A percentile compares a stretch with the other conserved stretches of the same genome.
These are phyloP conservation scores for Cyclotella cryptica DNA, from an alignment of 108 stramenopile genomes.

Conservation along the genomic window DNA sequence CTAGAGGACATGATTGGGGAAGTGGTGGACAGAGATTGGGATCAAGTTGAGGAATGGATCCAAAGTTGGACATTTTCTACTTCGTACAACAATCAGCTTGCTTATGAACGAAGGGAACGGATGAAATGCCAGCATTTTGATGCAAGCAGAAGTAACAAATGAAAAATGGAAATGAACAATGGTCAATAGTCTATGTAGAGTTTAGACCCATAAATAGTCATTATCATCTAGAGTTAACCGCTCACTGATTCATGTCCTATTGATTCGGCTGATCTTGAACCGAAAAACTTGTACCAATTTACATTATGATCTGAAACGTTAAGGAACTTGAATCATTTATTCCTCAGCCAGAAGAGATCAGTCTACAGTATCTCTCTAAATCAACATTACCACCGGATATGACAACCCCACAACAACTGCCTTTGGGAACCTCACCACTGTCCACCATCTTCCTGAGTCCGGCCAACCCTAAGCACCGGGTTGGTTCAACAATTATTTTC, in stretches of 20 bases:
- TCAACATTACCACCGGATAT: conserved; percentile 73
- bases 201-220: too few species aligned
- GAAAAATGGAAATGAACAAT: too few species aligned
- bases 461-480: conserved; percentile 65
- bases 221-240: too few species aligned
- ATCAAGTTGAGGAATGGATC: conserved; percentile 2
- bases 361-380: conserved; percentile 53
- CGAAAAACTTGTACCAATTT: too few species aligned
- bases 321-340: not conserved
- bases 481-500: conserved; percentile 68
- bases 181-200: too few species aligned
- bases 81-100: not conserved
- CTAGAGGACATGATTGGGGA: conserved; percentile 55
- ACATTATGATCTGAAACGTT: not conserved
- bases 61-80: not conserved
- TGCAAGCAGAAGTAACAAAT: too few species aligned
- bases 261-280: too few species aligned
- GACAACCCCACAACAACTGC: conserved; percentile 58
- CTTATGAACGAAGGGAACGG: too few species aligned
- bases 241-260: too few species aligned
- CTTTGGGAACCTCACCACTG: conserved; percentile 51
- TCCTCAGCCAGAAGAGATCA: conserved; percentile 26
- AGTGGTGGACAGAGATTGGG: conserved; percentile 47
- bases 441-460: conserved; percentile 56
- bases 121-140: too few species aligned